A percentile compares a stretch with the other conserved stretches of the same genome.
phyloP scores from a whole-genome alignment of 148 eudicot genomes.

The Tetragonia tetragonoides region DNA sequence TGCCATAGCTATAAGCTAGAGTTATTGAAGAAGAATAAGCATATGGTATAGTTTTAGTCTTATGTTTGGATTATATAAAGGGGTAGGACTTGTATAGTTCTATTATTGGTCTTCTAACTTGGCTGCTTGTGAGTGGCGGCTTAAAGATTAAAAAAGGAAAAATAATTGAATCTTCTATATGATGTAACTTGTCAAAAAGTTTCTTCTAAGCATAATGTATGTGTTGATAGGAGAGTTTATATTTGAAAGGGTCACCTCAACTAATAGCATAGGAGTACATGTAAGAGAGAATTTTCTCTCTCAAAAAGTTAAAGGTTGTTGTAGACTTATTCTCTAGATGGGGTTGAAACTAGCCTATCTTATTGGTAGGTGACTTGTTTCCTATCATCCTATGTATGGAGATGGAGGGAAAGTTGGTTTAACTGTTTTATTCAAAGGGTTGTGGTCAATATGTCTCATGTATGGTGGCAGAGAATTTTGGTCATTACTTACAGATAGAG shows the following conservation, averaged over 20 bases:
- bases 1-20: slow-evolving; percentile 26
- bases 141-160: not conserved
- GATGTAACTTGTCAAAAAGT: not conserved
- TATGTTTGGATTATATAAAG: not conserved
- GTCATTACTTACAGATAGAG: too few relatives aligned
- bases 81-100: too few relatives aligned
- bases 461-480: too few relatives aligned
- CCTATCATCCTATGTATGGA: not conserved
- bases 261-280: not conserved
- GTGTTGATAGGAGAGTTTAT: not conserved
- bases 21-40: not conserved
- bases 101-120: not conserved
- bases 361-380: slow-evolving; percentile 20
- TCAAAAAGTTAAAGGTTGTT: slow-evolving; percentile 4
- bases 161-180: not conserved
- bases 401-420: slow-evolving; percentile 17
- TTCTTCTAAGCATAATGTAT: not conserved
- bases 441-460: not conserved
- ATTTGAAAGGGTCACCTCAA: slow-evolving; percentile 24
- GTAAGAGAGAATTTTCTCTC: not conserved
- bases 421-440: slow-evolving; percentile 13
- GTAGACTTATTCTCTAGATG: not conserved
- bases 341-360: not conserved
- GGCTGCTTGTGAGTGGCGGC: not conserved
- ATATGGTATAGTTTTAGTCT: not conserved